phyloP scores from a whole-genome alignment of 73 alveolate genomes.

The Uronychia setigera region DNA sequence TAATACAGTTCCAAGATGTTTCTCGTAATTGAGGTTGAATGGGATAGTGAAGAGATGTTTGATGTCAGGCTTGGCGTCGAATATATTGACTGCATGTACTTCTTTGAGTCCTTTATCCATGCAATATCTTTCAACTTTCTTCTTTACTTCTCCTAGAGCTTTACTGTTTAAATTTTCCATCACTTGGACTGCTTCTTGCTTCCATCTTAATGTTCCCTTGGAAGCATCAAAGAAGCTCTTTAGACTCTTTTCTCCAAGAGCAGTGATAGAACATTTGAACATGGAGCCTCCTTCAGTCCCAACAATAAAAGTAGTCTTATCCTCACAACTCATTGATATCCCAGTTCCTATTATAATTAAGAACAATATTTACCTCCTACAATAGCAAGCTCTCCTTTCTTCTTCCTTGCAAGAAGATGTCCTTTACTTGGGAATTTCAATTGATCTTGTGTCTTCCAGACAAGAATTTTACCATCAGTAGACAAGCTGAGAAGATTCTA shows the following conservation, averaged over 20 bases:
- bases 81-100: conserved; percentile 61
- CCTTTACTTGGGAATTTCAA: conserved; percentile 75
- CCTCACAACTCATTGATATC: conserved; percentile 34
- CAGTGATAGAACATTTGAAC: conserved; percentile 54
- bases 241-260: conserved; percentile 19
- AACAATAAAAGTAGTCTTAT: conserved; percentile 66
- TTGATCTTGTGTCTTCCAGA: conserved; percentile 62
- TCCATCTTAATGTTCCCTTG: conserved; percentile 56
- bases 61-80: conserved; percentile 77
- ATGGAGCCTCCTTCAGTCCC: conserved; percentile 87
- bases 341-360: background rate
- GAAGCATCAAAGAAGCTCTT: conserved; percentile 39
- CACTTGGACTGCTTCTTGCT: conserved; percentile 58
- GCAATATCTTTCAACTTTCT: conserved; percentile 73
- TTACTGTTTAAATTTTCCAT: conserved; percentile 66
- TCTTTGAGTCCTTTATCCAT: conserved; percentile 72
- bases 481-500: conserved; percentile 30
- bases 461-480: conserved; percentile 80
- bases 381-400: conserved; percentile 66
- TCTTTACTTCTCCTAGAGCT: conserved; percentile 64
- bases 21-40: conserved; percentile 68
- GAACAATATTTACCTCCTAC: conserved; percentile 76
- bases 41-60: conserved; percentile 70
- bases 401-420: conserved; percentile 60
- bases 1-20: conserved; percentile 74